A percentile compares a stretch with the other conserved stretches of the same genome.
These are phyloP conservation scores for Kentomonas sorsogonicus DNA, from an alignment of 208 protist genomes.

Conservation along the genomic window DNA sequence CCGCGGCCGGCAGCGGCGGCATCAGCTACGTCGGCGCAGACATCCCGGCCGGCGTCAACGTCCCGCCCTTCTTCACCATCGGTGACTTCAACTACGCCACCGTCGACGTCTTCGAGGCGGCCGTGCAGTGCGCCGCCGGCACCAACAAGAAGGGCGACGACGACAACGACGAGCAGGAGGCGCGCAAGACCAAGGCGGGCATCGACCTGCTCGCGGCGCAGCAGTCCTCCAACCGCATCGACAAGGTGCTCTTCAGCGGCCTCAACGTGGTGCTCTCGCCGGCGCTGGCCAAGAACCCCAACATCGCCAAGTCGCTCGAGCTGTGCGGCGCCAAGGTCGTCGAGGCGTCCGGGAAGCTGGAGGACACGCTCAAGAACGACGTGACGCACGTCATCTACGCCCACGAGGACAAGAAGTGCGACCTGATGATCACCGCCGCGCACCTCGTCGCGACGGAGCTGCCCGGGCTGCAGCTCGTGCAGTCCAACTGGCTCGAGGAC, in stretches of 20 bases:
- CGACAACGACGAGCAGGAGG: slow-evolving; percentile 46
- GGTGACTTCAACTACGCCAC: slow-evolving; percentile 49
- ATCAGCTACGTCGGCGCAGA: slow-evolving; percentile 11
- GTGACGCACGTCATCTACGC: slow-evolving; percentile 80
- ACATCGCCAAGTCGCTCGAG: slow-evolving; percentile 34
- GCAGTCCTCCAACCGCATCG: slow-evolving; percentile 54
- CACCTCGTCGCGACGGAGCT: slow-evolving; percentile 29
- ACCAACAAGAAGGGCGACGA: slow-evolving; percentile 19
- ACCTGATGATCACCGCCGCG: slow-evolving; percentile 62
- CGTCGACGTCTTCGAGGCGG: slow-evolving; percentile 62
- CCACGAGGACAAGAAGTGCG: slow-evolving; percentile 71
- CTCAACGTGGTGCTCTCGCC: slow-evolving; percentile 55
- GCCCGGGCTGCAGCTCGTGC: slow-evolving; percentile 58
- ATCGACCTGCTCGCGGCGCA: slow-evolving; percentile 62
- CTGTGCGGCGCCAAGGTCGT: slow-evolving; percentile 61
- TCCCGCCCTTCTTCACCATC: slow-evolving; percentile 70
- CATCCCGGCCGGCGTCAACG: slow-evolving; percentile 15
- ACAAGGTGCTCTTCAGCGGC: slow-evolving; percentile 75
- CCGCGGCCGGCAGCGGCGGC: background rate
- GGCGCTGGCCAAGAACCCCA: slow-evolving; percentile 28
- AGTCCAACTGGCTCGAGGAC: slow-evolving; percentile 79
- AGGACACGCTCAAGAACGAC: slow-evolving; percentile 30
- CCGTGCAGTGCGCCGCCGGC: slow-evolving; percentile 23
- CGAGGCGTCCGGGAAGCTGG: slow-evolving; percentile 20
- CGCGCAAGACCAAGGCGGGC: slow-evolving; percentile 23